Evolutionary conservation across 208 protist species (phyloP), one percentile per base, ranked within the genome.

Genomic region (Trypanosoma grayi): DNA sequence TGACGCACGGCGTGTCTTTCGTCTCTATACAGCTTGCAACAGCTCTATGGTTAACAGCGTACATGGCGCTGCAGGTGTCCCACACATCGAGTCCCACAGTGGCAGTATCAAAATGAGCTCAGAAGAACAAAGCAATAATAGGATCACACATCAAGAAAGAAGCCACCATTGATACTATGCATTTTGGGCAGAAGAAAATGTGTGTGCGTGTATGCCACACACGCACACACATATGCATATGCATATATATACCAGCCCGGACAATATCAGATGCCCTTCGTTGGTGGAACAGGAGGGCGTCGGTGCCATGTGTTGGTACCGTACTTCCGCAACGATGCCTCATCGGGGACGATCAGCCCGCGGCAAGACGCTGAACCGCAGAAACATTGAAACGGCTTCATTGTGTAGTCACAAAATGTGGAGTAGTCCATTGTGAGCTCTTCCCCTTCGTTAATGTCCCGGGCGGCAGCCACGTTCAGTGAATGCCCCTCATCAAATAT

Each of bases 391-490:
- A 94, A 94, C 3, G 83, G 79, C 52, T 90, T 89, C 87, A 94
- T 94, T 28, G 84, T 90, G 24, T 70, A 60, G 46, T 94, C 89
- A 67, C 90, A 95, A 59, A 95, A 95, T 1, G 90, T 95, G 24
- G 81, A 83, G 61, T 95, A 95, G 69, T 95, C 86, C 73, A 93
- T 92, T 51, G 79, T 92, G 8, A 95, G 55, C 50, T 90, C 83
- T 52, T 95, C 90, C 1, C 82, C 86, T 9, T 60, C 66, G 1
- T 67, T 71, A 37, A 95, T 88, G 30, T 80, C 60, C 25, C 83
- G 78, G 11, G 75, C 39, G 6, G 90, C 90, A 36, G 90, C 79
- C 13, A 95, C 83, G 68, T 95, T 92, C n/a, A 95, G 71, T 22
- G 85, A 93, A 60, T 93, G 83, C 16, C 76, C 78, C 0, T 81